Conservation (phyloP, 2,329 filamentous ascomycete genomes). For the Daldinia eschscholtzii region DNA sequence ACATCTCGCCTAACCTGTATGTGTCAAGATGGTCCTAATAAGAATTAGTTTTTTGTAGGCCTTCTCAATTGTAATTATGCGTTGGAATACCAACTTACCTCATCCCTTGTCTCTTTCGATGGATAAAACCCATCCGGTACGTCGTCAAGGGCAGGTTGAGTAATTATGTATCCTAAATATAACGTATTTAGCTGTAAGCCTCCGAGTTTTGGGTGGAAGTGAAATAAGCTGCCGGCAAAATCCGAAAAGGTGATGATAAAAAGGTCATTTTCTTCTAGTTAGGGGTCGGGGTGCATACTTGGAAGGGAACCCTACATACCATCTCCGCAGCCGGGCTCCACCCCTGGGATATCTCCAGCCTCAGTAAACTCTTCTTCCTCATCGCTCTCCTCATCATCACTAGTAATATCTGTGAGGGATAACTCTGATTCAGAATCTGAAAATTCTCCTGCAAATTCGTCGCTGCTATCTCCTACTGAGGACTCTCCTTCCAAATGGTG, state of each 20-base stretch:
- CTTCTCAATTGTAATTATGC: neutral
- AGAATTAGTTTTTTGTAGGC: constrained; percentile 60
- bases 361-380: constrained; percentile 70
- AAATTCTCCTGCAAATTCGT: constrained; percentile 71
- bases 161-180: constrained; percentile 75
- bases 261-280: constrained; percentile 7
- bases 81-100: constrained; percentile 52
- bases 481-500: constrained; percentile 53
- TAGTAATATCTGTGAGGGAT: constrained; percentile 59
- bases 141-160: constrained; percentile 91
- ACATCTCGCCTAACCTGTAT: constrained; percentile 84
- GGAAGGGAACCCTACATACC: constrained; percentile 53
- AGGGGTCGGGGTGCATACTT: constrained; percentile 20
- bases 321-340: constrained; percentile 79
- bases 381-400: constrained; percentile 63
- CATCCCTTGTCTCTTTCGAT: constrained; percentile 74
- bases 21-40: constrained; percentile 79
- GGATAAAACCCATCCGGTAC: constrained; percentile 87
- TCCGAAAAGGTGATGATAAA: neutral
- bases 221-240: neutral
- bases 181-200: constrained; percentile 23
- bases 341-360: constrained; percentile 81
- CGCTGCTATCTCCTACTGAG: constrained; percentile 59
- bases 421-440: constrained; percentile 68
- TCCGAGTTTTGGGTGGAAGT: neutral